These are phyloP conservation scores for Lepidium africanum DNA, from an alignment of 345 rosid genomes.

Conservation along the genomic window DNA sequence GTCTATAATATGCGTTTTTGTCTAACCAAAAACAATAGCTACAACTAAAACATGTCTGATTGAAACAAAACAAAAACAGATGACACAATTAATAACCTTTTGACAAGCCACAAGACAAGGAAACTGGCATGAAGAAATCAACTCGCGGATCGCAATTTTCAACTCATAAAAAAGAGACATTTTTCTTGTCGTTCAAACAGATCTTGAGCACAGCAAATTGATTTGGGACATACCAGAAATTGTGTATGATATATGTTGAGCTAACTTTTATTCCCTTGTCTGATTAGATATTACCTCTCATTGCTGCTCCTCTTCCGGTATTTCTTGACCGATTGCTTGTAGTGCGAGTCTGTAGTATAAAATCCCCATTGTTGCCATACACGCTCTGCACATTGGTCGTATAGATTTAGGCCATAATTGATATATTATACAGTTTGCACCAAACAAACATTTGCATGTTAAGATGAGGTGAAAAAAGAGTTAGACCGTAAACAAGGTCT, in stretches of 20 bases:
- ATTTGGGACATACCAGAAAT: conserved; percentile 5
- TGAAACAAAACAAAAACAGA: neutral
- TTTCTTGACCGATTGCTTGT: conserved; percentile 52
- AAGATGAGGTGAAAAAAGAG: neutral
- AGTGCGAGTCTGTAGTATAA: conserved; percentile 92
- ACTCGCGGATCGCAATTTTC: neutral
- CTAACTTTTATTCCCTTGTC: neutral
- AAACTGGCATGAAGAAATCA: neutral
- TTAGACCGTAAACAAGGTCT: conserved; percentile 9
- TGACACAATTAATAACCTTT: neutral
- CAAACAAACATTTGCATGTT: neutral
- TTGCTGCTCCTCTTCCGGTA: conserved; percentile 50
- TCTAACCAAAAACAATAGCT: conserved; percentile 1
- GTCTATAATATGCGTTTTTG: neutral
- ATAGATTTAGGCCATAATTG: neutral
- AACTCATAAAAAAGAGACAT: neutral
- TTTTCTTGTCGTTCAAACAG: neutral
- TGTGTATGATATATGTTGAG: conserved; percentile 7
- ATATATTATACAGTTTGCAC: neutral
- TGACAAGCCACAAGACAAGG: neutral
- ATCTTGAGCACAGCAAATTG: neutral
- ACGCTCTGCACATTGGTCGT: conserved; percentile 61
- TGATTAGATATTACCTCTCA: conserved; percentile 27
- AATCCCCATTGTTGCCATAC: conserved; percentile 97
- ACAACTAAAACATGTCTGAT: conserved; percentile 5